These are phyloP conservation scores for Fusarium sp. DNA, from an alignment of 2,329 filamentous ascomycete genomes.

Conservation along the genomic window DNA sequence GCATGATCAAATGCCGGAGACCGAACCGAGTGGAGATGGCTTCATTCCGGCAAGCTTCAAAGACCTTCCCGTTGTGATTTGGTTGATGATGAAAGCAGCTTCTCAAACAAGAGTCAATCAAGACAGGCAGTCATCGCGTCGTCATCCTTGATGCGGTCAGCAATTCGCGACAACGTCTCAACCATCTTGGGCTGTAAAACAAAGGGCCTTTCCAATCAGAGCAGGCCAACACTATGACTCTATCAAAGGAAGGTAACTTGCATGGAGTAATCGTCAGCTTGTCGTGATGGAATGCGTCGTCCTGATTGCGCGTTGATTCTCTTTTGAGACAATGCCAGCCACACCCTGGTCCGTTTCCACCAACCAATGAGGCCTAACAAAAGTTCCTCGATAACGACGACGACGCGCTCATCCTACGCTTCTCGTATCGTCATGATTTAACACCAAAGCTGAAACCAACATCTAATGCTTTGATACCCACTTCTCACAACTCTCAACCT, in stretches of 20 bases:
- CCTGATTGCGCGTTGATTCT: constrained; percentile 19
- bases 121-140: neutral
- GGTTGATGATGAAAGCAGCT: neutral
- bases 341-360: constrained; percentile 22
- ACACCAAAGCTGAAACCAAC: neutral
- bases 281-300: constrained; percentile 16
- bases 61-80: neutral
- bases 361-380: constrained; percentile 23
- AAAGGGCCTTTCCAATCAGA: neutral
- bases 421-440: constrained; percentile 16
- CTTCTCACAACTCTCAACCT: neutral
- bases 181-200: neutral
- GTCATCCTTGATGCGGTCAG: neutral
- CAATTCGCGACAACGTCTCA: neutral
- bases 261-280: constrained; percentile 14
- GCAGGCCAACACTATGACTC: neutral
- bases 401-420: neutral
- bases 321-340: constrained; percentile 1
- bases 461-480: neutral
- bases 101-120: neutral
- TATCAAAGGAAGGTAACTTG: neutral
- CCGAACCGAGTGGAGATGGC: neutral
- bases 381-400: constrained; percentile 29
- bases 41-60: neutral
- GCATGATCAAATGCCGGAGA: neutral